Base-by-base conservation (phyloP, 2,329 filamentous ascomycete species). In the Didymella sp. region DNA sequence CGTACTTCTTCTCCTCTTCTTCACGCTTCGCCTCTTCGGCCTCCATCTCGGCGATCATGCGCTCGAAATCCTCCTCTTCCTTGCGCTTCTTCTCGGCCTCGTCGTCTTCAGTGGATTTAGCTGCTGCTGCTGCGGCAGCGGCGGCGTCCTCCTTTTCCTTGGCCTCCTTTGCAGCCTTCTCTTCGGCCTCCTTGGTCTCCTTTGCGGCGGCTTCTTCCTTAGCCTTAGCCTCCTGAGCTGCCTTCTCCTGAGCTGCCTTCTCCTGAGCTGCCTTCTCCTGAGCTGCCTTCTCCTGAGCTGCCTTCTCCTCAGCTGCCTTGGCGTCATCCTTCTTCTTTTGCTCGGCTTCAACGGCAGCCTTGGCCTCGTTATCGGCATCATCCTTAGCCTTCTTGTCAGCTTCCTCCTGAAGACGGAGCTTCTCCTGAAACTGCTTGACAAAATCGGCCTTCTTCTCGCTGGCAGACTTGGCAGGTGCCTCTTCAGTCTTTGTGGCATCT, bases 1-100 rank as follows among this genome's bases (percentile, higher is more conserved):
- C 78, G 58, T 85, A 86, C 41, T 62, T 69, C 89, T 88, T 82
- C 87, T 89, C 77, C 89, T 89, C 83, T 73, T 91, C 89, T 60
- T 88, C 84, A 56, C 79, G 77, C 59, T 73, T 75, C 8, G 67
- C 68, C 62, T 78, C 76, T n/a, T 68, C 65, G 13, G 64, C 77
- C 60, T 82, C 80, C 79, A 81, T 80, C 75, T 92, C 89, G 19
- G 84, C 85, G 57, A 92, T 84, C 77, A 88, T 89, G 56, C 82
- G 82, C 72, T 81, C 78, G 28, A 80, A 76, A 9, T 81, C 79
- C 52, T 81, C 80, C 5, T 76, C 78, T 42, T 75, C 74, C 54
- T 62, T 64, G 48, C 63, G 73, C 69, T 71, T 66, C 67, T 75
- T 75, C 54, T 73, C 72, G 17, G 70, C 71, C 15, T 59, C 70